A percentile compares a stretch with the other conserved stretches of the same genome.
phyloP scores from a whole-genome alignment of 306 rosid genomes.

The Cucumis cinereus region DNA sequence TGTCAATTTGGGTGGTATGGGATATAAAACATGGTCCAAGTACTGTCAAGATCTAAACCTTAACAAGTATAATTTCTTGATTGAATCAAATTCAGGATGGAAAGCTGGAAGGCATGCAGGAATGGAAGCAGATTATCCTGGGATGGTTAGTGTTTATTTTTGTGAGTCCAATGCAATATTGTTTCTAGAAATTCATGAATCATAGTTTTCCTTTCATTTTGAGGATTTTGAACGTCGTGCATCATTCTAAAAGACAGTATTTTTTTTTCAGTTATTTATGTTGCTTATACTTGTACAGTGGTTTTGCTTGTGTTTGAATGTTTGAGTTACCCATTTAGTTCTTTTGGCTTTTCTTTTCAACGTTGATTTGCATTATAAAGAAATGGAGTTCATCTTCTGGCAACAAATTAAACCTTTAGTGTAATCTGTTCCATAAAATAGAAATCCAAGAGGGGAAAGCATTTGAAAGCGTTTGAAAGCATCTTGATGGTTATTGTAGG shows the following conservation, averaged over 20 bases:
- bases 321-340: not conserved
- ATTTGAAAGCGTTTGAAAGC: not conserved
- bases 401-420: not conserved
- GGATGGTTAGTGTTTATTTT: slow-evolving; percentile 53
- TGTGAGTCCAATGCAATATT: not conserved
- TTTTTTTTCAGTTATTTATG: not conserved
- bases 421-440: not conserved
- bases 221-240: not conserved
- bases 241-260: not conserved
- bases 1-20: slow-evolving; percentile 37
- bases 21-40: slow-evolving; percentile 32
- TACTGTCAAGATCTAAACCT: slow-evolving; percentile 73
- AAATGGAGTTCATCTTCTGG: not conserved
- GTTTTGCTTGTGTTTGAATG: not conserved
- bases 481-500: slow-evolving; percentile 33
- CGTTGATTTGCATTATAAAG: not conserved
- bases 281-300: not conserved
- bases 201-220: not conserved
- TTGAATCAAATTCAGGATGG: slow-evolving; percentile 52
- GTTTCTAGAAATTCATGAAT: not conserved
- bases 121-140: slow-evolving; percentile 54
- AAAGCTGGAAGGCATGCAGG: slow-evolving; percentile 57
- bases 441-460: not conserved
- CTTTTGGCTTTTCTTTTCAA: not conserved
- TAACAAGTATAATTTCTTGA: slow-evolving; percentile 64